Conservation (phyloP, 1,284 basidiomycete genomes). For the Marasmius fiardii region DNA sequence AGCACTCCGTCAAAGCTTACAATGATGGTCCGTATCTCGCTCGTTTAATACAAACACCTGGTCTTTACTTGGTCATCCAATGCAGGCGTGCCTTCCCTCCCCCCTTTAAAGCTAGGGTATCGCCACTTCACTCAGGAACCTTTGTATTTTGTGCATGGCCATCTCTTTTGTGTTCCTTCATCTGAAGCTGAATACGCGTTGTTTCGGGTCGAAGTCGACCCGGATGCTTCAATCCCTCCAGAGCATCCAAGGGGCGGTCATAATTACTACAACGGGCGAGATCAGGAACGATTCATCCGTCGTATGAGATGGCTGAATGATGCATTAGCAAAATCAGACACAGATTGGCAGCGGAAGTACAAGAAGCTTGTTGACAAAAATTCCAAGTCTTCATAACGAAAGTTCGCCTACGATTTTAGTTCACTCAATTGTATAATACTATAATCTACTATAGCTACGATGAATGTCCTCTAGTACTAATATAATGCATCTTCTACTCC, state of each 20-base stretch:
- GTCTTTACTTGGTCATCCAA: constrained; percentile 4
- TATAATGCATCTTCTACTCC: too few species aligned
- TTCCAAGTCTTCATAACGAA: background rate
- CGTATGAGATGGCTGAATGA: constrained; percentile 42
- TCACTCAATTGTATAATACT: too few species aligned
- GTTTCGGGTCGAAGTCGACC: constrained; percentile 32
- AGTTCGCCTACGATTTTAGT: too few species aligned
- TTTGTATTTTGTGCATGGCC: constrained; percentile 43
- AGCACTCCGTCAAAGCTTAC: constrained; percentile 49
- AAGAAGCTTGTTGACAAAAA: constrained; percentile 16
- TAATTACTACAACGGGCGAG: constrained; percentile 55
- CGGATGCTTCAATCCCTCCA: constrained; percentile 17
- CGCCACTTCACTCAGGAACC: constrained; percentile 45
- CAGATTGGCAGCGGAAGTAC: constrained; percentile 29
- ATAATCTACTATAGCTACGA: too few species aligned
- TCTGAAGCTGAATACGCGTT: constrained; percentile 42
- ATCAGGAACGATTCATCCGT: constrained; percentile 42
- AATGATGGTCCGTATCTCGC: constrained; percentile 44
- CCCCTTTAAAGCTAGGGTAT: constrained; percentile 46
- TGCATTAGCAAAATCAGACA: constrained; percentile 24
- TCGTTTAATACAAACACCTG: background rate
- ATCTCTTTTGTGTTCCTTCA: constrained; percentile 41
- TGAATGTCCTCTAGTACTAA: too few species aligned
- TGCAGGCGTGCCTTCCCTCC: constrained; percentile 50
- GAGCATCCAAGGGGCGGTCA: constrained; percentile 48